These are phyloP conservation scores for Moesziomyces sp. DNA, from an alignment of 1,284 basidiomycete genomes.

Conservation along the genomic window DNA sequence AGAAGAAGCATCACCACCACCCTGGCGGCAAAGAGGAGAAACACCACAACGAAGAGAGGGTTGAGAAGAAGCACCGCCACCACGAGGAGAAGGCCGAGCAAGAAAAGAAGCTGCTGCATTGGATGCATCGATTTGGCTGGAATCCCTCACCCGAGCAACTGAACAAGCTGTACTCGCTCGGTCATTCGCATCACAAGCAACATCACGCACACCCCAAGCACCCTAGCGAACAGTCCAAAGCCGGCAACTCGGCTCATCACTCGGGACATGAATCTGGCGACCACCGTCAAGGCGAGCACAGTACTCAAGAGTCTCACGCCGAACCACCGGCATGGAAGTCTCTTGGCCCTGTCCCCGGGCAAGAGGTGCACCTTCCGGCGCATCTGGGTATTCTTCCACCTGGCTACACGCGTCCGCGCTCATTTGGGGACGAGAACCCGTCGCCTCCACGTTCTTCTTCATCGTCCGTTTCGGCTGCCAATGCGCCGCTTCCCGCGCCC, in stretches of 20 bases:
- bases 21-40: too few relatives aligned
- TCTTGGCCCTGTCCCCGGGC: not conserved
- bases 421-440: too few relatives aligned
- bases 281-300: too few relatives aligned
- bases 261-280: not conserved
- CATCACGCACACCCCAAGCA: not conserved
- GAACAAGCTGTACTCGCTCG: not conserved
- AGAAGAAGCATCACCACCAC: too few relatives aligned
- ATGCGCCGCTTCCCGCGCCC: constrained; percentile 14
- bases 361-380: not conserved
- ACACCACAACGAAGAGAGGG: too few relatives aligned
- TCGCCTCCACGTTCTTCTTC: not conserved
- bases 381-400: constrained; percentile 11
- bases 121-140: constrained; percentile 20
- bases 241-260: not conserved
- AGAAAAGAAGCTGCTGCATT: constrained; percentile 1
- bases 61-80: too few relatives aligned
- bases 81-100: not conserved
- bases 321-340: constrained; percentile 3
- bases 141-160: constrained; percentile 9
- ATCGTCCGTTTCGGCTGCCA: constrained; percentile 10
- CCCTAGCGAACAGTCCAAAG: not conserved
- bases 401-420: not conserved
- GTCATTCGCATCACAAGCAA: not conserved
- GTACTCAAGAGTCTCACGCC: not conserved